phyloP scores from a whole-genome alignment of 1,284 basidiomycete genomes.

The Clitocybe nebularis region DNA sequence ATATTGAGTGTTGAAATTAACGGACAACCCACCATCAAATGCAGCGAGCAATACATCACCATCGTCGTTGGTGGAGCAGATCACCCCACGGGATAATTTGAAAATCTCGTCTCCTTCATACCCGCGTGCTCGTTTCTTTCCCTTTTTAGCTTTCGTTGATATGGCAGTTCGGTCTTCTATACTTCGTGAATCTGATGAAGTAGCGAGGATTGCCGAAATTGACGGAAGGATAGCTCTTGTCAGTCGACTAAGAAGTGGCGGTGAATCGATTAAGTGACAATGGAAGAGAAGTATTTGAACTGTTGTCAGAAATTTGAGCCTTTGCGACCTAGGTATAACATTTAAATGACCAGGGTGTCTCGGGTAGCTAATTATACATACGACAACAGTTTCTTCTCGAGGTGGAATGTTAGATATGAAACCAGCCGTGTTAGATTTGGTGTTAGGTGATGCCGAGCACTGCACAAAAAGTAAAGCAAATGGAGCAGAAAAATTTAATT shows the following conservation, averaged over 20 bases:
- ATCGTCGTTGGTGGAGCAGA: slow-evolving; percentile 48
- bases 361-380: slow-evolving; percentile 33
- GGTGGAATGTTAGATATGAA: slow-evolving; percentile 48
- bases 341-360: slow-evolving; percentile 3
- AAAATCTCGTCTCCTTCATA: slow-evolving; percentile 81
- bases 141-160: slow-evolving; percentile 44
- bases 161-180: slow-evolving; percentile 17
- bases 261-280: slow-evolving; percentile 45
- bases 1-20: slow-evolving; percentile 3
- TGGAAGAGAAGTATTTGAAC: slow-evolving; percentile 39
- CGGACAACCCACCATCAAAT: slow-evolving; percentile 53
- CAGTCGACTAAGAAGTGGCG: slow-evolving; percentile 50
- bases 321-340: slow-evolving; percentile 35
- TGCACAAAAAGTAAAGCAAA: slow-evolving; percentile 24
- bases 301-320: slow-evolving; percentile 40
- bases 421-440: slow-evolving; percentile 49
- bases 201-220: slow-evolving; percentile 46
- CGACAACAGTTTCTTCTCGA: slow-evolving; percentile 53
- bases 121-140: slow-evolving; percentile 72
- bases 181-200: slow-evolving; percentile 29
- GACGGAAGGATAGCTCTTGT: slow-evolving; percentile 50
- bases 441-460: slow-evolving; percentile 46
- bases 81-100: slow-evolving; percentile 43
- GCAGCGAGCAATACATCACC: slow-evolving; percentile 52
- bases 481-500: slow-evolving; percentile 4